phyloP scores from a whole-genome alignment of 371 early-diverging fungal genomes.

The Funneliformis caledonium region DNA sequence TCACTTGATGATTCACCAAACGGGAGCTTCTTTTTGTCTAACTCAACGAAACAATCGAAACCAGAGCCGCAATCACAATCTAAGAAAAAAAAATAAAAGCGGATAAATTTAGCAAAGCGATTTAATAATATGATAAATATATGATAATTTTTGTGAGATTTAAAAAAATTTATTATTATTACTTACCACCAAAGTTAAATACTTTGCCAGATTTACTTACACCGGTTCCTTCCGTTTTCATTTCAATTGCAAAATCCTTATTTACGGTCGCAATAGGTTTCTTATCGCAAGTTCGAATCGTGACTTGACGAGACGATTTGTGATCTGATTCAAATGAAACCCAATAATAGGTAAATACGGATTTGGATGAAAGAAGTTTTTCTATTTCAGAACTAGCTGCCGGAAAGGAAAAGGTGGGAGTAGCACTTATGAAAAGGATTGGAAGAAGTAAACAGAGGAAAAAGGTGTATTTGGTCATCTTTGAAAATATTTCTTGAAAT shows the following conservation, averaged over 20 bases:
- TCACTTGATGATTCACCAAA: background rate
- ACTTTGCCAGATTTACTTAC: background rate
- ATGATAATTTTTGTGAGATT: background rate
- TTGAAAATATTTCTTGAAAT: no score
- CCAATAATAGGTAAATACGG: constrained; percentile 9
- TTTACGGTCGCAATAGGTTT: constrained; percentile 3
- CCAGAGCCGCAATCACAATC: background rate
- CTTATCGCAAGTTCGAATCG: background rate
- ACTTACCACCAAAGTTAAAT: background rate
- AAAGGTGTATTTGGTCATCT: no score
- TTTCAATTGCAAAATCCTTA: background rate
- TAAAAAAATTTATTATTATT: background rate
- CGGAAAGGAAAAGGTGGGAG: background rate
- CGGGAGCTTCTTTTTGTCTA: background rate
- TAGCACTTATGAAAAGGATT: background rate
- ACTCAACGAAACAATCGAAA: background rate
- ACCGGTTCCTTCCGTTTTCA: constrained; percentile 9
- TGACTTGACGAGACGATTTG: background rate
- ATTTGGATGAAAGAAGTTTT: background rate
- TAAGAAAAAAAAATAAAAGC: background rate
- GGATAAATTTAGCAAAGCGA: background rate
- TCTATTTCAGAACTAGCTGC: background rate
- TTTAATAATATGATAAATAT: no score
- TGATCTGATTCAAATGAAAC: background rate
- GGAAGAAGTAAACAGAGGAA: background rate